Evolutionary conservation across 495 filamentous ascomycete genomes (phyloP), one percentile per base, ranked within the genome.

Genomic region (Hyaloscypha hepaticicola): DNA sequence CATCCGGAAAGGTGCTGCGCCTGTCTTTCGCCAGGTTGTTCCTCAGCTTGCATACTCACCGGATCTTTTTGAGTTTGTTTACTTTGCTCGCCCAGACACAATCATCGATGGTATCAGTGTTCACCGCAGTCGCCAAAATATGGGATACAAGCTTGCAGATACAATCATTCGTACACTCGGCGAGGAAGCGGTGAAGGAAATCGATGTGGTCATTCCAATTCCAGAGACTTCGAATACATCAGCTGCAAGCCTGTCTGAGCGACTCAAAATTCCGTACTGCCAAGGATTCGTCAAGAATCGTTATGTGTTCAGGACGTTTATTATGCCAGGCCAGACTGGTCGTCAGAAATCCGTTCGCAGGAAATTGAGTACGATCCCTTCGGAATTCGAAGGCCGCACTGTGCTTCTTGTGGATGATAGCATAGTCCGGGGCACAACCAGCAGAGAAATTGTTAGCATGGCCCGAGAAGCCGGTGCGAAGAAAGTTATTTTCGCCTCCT

Each of bases 261-360:
- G 83, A 41, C 78, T 97, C 29, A 83, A 88, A 65, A 94, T 90
- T 66, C 90, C 91, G 2, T 96, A 91, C 74, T 90, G 85, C 64
- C 91, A 92, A 69, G 91, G 85, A 12, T 93, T 97, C 67, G 88
- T 96, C 64, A 97, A 97, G 83, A 97, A 97, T 76, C 86, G 94
- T 56, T 98, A 97, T 75, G 90, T 98, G 55, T 96, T 93, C 82
- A 88, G 94, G 38, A 97, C 94, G 0, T 97, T 97, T 75, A 97
- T 97, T 73, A 93, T 96, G 88, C 92, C 93, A 9, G 88, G 87
- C 33, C 94, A 97, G 74, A 87, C 88, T 70, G 85, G 88, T 25
- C 83, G 95, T 5, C 88, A 96, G 70, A 95, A 89, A 70, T 87
- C 87, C 60, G 89, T 92, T 24, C 83, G 89, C 0, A 78, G 88